phyloP scores from a whole-genome alignment of 192 early-diverging fungal genomes.

The Borealophlyctis nickersoniae region DNA sequence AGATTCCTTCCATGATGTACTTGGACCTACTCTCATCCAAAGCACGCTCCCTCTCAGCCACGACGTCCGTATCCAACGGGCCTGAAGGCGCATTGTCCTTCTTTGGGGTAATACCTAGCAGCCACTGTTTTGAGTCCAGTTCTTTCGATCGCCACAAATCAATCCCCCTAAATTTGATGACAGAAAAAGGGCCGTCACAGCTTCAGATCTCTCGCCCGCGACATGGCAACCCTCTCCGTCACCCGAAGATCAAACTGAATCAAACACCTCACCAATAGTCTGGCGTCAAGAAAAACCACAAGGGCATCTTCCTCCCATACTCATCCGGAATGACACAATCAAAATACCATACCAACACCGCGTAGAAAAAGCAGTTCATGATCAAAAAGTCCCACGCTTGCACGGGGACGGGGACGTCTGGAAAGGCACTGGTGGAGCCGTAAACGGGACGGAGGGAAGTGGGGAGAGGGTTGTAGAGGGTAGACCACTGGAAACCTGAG shows the following conservation, averaged over 20 bases:
- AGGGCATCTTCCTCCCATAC: constrained; percentile 62
- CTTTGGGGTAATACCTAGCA: neutral
- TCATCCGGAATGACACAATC: constrained; percentile 57
- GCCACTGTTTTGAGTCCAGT: neutral
- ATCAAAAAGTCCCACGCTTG: constrained; percentile 61
- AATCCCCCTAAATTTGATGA: neutral
- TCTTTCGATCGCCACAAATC: constrained; percentile 1
- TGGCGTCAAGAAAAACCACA: constrained; percentile 48
- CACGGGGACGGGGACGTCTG: constrained; percentile 58
- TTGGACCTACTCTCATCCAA: constrained; percentile 36
- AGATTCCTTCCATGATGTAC: no score
- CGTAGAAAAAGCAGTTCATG: constrained; percentile 58
- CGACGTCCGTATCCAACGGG: constrained; percentile 35
- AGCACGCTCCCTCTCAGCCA: constrained; percentile 35
- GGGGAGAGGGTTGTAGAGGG: constrained; percentile 15
- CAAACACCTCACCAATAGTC: no score
- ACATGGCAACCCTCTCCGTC: neutral
- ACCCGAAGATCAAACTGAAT: constrained; percentile 21
- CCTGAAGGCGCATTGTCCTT: neutral
- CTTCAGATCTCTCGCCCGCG: neutral
- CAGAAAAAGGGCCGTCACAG: neutral
- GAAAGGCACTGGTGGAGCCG: constrained; percentile 41
- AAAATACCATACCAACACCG: constrained; percentile 44
- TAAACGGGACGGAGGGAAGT: constrained; percentile 33
- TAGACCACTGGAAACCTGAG: constrained; percentile 53